Base-by-base conservation (phyloP, 371 early-diverging fungal species). In the Zopfochytrium polystomum region DNA sequence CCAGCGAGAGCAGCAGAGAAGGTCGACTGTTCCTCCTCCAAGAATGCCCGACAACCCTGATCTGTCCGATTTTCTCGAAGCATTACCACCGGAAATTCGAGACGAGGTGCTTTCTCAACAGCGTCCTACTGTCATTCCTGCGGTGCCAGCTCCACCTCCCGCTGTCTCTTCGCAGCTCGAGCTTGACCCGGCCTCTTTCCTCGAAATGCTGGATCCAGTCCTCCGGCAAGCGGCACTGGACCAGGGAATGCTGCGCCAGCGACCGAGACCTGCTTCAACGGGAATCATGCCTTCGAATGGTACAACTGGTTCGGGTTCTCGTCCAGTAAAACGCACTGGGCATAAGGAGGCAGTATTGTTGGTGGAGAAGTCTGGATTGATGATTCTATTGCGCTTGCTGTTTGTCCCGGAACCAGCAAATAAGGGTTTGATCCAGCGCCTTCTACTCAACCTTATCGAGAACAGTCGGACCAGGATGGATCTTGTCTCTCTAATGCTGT, bases 371-470 rank as follows among this genome's bases (percentile, higher is more conserved):
- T 62, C 84, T 0, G 91, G 88, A 47, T 65, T 95, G n/a, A 82
- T 90, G 13, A 89, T 89, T 0, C 77, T 96, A 31, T 78, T 92
- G 13, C 81, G 94, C 23, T 79, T 96, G 20, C 73, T 95, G 55
- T 93, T 91, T 71, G 70, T 91, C 13, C 90, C 90, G 11, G 88
- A 90, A 64, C 79, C 85, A 0, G 78, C 86, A 20, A 81, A 82
- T 23, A 89, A 87, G 64, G 75, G 83, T 22, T 76, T 87, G 33
- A 68, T 94, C 38, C 83, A 84, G 60, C 79, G 85, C 50, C 66
- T 93, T 15, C 68, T 97, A 46, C 79, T 87, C 51, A 92, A 92
- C 69, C 82, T 98, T 5, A 89, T 92, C 66, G 94, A 95, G 70
- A 95, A 95, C 71, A 84, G 82, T 62, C 85, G 86, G 60, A 89